Base-by-base conservation (phyloP, 108 stramenopile species). In the Discostella pseudostelligera region DNA sequence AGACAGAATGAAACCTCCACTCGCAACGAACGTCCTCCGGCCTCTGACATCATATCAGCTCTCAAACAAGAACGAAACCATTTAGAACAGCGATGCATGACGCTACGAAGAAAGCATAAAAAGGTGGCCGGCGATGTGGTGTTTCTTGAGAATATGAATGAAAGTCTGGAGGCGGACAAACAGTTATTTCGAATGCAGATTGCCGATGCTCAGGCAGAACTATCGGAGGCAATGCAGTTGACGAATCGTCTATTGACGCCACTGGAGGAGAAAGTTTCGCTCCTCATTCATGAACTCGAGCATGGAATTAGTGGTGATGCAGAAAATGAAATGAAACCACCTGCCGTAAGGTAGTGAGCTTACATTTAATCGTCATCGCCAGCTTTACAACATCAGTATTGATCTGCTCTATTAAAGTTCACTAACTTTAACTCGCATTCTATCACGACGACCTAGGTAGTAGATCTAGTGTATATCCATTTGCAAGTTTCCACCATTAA, bases 1-100 rank as follows among this genome's bases (percentile, higher is more conserved):
- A 74, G 80, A 65, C 87, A 89, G 54, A 65, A 78, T 59, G 69
- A 70, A 19, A 1, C 17, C 14, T 47, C 17, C 11, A 39, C 48
- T 11, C 46, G 39, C 6, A 28, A 50, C 24, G 54, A 44, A 28
- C 26, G 29, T 44, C 69, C 63, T 67, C 60, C 76, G 12, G 35
- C 83, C 6, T 25, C 73, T n/a, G 82, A 83, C 29, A 71, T 87
- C 9, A 83, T 93, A 11, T 60, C 80, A 13, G 87, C 83, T 1
- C 64, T 93, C 36, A 88, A 85, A 60, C 92, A 93, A 65, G 87
- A 93, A 62, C 81, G 80, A 10, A 77, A 84, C 45, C 92, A 93
- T 54, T 55, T 93, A 19, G 53, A 83, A 21, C 88, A 89, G 29
- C 81, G 88, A 10, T 82, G 82, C 17, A 36, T 60, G 32, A 76